Base-by-base conservation (phyloP, 768 basidiomycete species). In the Hebeloma cylindrosporum region DNA sequence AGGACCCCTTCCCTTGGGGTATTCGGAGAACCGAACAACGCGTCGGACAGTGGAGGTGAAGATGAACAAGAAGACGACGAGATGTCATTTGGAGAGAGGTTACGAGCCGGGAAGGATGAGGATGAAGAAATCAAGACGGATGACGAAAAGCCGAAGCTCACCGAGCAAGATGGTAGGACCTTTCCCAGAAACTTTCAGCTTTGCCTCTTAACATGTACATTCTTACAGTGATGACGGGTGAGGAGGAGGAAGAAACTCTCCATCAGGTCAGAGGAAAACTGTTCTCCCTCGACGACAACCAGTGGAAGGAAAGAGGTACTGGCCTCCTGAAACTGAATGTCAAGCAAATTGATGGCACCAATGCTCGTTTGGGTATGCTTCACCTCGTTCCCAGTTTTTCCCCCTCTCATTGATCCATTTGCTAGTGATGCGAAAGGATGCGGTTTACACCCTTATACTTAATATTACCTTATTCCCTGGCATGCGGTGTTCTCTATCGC, bases 371-470 rank as follows among this genome's bases (percentile, higher is more conserved):
- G 37, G 73, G 88, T 87, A 60, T 30, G 73, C 64, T 43, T 28
- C 49, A 49, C 36, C 39, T 43, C 47, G 25, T 28, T 21, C n/a
- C 22, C 48, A 50, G 32, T 37, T 41, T 47, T 21, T 27, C 14
- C 25, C 7, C 9, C 8, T 10, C 8, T 16, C 17, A 16, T 17
- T 40, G 22, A 35, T 47, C 9, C 22, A 14, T 13, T 7, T 32
- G 17, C 36, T 53, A 90, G 88, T 91, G 14, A 89, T 91, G 87
- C 78, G 88, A 50, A 90, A 89, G 61, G 88, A 91, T 55, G 88
- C 87, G 0, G 88, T 90, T 14, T 84, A 81, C 59, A 73, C 85
- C 2, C 63, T 90, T 40, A 58, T 91, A 45, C 70, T 91, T 32
- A 91, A 91, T 54, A 78, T 83, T 37, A 79, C 83, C 35, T 68